Percentiles rank a stretch among this genome's conserved stretches.
phyloP scores from a whole-genome alignment of 805 yeast species.

The Hanseniaspora valbyensis region DNA sequence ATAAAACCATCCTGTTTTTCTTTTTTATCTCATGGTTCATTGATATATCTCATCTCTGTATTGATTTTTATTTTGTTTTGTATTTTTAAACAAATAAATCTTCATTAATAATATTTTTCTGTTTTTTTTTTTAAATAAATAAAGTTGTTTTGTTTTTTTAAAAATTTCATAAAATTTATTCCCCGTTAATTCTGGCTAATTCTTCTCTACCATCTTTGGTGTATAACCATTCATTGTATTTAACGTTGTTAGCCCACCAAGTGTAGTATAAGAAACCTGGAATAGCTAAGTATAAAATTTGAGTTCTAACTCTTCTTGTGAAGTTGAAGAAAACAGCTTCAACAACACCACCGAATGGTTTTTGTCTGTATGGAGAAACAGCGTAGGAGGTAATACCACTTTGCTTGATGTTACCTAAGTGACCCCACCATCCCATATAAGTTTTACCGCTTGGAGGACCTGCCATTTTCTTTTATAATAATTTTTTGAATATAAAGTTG shows the following conservation, averaged over 20 bases:
- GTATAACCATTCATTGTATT: constrained; percentile 85
- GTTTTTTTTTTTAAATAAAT: not conserved
- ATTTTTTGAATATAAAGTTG: not conserved
- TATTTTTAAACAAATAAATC: not conserved
- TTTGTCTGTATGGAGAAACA: constrained; percentile 87
- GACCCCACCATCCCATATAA: constrained; percentile 98
- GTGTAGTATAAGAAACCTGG: constrained; percentile 77
- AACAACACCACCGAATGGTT: constrained; percentile 77
- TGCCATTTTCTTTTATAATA: constrained; percentile 41
- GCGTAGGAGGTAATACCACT: constrained; percentile 79
- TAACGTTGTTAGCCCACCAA: constrained; percentile 78
- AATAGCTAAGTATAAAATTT: constrained; percentile 61
- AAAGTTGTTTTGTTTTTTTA: not conserved
- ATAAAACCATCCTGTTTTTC: no score
- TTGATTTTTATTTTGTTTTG: not conserved
- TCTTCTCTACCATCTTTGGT: constrained; percentile 97
- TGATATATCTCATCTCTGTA: not conserved
- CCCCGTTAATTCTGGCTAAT: constrained; percentile 51
- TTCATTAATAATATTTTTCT: not conserved
- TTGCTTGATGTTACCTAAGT: constrained; percentile 76
- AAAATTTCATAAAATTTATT: constrained; percentile 15
- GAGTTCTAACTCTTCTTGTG: constrained; percentile 85
- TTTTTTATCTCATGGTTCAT: no score
- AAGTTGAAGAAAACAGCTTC: constrained; percentile 84
- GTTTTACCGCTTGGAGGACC: constrained; percentile 56